Evolutionary conservation across 2,329 filamentous ascomycete genomes (phyloP), one percentile per base, ranked within the genome.

Genomic region (Pseudocercospora fuligena): DNA sequence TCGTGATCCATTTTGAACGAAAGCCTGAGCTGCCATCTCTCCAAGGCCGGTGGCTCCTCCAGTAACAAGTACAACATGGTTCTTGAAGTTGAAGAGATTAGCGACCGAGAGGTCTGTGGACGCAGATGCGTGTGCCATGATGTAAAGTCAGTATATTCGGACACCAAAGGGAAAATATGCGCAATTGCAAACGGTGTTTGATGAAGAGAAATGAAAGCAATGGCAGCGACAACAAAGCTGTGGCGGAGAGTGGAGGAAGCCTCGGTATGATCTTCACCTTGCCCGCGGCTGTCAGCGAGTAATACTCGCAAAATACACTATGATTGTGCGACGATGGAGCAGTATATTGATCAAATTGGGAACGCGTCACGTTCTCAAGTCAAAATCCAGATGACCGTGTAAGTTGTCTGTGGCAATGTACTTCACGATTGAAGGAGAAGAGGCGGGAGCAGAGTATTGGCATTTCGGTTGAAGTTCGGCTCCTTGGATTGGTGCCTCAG

Each of bases 11-110:
- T 83, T 84, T 54, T 83, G 81, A 11, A 82, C 79, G 47, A 83
- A 80, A 1, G 81, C 79, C 71, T 83, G 82, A 16, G 80, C 80
- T 57, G 79, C 77, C 82, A 83, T 83, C 67, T 83, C 75, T 19
- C 82, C 82, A 51, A 83, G 80, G 8, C 82, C 82, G 3, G 78
- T 81, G 29, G 82, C 81, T 40, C 81, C 82, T 19, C 82, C 82
- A 7, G 81, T 82, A 2, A 82, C 77, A 14, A 83, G 74, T 14
- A 80, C 81, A 58, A 79, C 73, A 75, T 79, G 76, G 56, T 74
- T 67, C 65, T 73, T 75, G 74, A 77, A 77, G 70, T 74, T 73
- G 77, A 79, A 79, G 43, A 79, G 71, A 27, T 71, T 72, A 31
- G 71, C 51, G 59, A 75, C 73, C 0, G 71, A 61, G 16, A 77